Base-by-base conservation (phyloP, 495 filamentous ascomycete species). In the Aspergillus bridgeri region DNA sequence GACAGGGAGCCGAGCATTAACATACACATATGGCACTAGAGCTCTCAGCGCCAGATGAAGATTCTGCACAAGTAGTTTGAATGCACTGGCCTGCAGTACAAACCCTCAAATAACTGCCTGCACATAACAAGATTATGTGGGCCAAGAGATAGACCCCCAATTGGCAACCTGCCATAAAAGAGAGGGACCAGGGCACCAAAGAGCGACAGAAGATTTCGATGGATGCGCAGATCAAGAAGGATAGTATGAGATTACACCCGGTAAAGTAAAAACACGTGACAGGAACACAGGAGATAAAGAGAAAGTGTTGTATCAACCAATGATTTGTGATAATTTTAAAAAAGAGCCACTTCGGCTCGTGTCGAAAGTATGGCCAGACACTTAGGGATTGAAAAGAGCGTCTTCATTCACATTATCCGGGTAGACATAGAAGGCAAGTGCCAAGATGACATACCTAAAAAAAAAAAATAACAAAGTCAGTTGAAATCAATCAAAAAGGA, bases 371-470 rank as follows among this genome's bases (percentile, higher is more conserved):
- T 3, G 11, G 21, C 23, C 3, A 17, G 17, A n/a, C 47, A 38
- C 53, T 57, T 45, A 49, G 1, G 52, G 38, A 17, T 57, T 29
- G 49, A 63, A 66, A 2, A 66, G 48, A 21, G 60, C 58, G 27
- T 59, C 58, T 33, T 67, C 62, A 33, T 54, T 27, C 42, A 62
- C 69, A 60, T 86, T 78, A 60, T 91, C 86, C 6, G 92, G 92
- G 60, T 93, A 94, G 52, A 92, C 90, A 65, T 87, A 92, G 75
- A 96, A 96, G 8, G 91, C 92, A 21, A 96, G 74, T 0, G 89
- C 92, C 53, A 96, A 91, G 58, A 96, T 96, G 46, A 86, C 65
- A 59, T 95, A 93, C 60, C 82, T 84, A 51, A 55, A 46, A 18
- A 18, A 47, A 49, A 55, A 48, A 17, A 18, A 49, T 48, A 4